phyloP scores from a whole-genome alignment of 2,329 filamentous ascomycete genomes.

The Pestalotiopsis sp. region DNA sequence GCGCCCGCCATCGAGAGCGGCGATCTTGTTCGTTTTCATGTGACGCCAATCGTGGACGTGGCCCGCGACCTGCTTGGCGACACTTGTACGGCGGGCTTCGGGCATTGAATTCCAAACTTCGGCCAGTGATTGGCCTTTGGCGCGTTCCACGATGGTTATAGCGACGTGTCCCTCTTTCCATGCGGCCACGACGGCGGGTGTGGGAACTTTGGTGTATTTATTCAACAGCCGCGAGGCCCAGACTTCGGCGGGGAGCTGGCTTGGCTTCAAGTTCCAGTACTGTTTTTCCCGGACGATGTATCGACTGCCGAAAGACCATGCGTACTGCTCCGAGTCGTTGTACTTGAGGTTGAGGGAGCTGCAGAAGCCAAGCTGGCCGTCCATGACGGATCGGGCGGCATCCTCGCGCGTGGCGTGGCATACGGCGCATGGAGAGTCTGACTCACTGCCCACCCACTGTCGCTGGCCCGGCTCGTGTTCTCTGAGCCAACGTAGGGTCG shows the following conservation, averaged over 20 bases:
- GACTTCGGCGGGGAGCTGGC: constrained; percentile 21
- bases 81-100: constrained; percentile 14
- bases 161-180: constrained; percentile 31
- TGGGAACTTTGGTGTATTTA: constrained; percentile 20
- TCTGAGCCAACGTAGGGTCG: neutral
- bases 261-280: constrained; percentile 16
- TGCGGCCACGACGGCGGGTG: constrained; percentile 25
- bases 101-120: constrained; percentile 29
- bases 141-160: constrained; percentile 27
- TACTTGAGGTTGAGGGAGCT: constrained; percentile 26
- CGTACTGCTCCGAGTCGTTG: constrained; percentile 27
- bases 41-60: constrained; percentile 25
- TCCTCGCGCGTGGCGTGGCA: constrained; percentile 13
- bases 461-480: neutral
- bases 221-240: constrained; percentile 21
- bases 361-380: constrained; percentile 18
- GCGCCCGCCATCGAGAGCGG: constrained; percentile 21
- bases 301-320: constrained; percentile 28
- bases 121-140: constrained; percentile 24
- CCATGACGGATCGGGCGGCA: constrained; percentile 26
- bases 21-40: constrained; percentile 20
- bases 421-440: neutral
- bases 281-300: constrained; percentile 28
- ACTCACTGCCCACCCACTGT: neutral
- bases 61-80: constrained; percentile 25